Base-by-base conservation (phyloP, 805 yeast genomes). In the Suhomyces emberorum region DNA sequence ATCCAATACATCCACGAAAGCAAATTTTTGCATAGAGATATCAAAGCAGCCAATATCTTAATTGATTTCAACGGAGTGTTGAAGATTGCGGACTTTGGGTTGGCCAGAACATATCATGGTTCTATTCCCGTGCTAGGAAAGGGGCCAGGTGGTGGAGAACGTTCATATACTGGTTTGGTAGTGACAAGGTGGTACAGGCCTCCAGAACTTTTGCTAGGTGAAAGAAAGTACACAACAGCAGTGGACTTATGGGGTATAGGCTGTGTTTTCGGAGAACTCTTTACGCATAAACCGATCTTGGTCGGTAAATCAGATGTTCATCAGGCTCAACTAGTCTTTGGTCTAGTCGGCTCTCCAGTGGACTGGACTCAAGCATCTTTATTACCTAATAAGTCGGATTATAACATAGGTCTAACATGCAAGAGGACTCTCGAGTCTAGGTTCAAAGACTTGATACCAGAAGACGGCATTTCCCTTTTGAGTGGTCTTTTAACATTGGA, bases 131-230 rank as follows among this genome's bases (percentile, higher is more conserved):
- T 65, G 10, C 43, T 62, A 3, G 72, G 69, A 3, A 55, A 54
- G 30, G 81, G 81, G 0, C 80, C 81, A 0, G 81, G 81, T 3
- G 81, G 81, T 3, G 81, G 81, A 0, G 67, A 62, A 34, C 55
- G 70, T 32, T 65, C 65, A 15, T 77, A 77, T 47, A 77, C 82
- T 0, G 80, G 77, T 1, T 52, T 77, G 37, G 98, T 93, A 2
- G 98, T 93, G 25, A 93, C 98, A 0, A 65, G 98, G 46, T 93
- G 98, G 98, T 93, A 95, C 60, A 70, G 98, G 40, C 95, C 98
- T 1, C 98, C 98, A 0, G 98, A 91, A 57, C 69, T 93, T 14
- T 71, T 93, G 11, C 63, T 93, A 35, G 96, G 96, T 3, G 95
- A 88, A 47, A 72, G 83, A 48, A 69, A 74, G 41, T 91, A 91